These are phyloP conservation scores for Carex scoparia DNA, from an alignment of 176 grass and related monocot species.

Conservation along the genomic window DNA sequence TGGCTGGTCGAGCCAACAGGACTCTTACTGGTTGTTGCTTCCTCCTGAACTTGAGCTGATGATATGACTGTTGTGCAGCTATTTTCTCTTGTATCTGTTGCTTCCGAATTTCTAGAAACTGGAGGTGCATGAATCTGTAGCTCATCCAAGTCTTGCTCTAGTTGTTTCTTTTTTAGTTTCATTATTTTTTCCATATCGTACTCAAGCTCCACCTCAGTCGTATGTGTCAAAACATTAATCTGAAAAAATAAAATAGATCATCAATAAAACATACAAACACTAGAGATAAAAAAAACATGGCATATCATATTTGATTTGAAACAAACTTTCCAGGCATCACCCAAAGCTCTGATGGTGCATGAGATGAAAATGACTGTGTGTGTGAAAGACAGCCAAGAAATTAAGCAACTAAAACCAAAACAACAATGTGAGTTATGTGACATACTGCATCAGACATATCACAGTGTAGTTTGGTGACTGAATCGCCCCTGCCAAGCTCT, in stretches of 20 bases:
- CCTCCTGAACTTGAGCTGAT: slow-evolving; percentile 13
- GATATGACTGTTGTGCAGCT: background rate
- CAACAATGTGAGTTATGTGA: background rate
- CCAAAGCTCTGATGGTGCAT: background rate
- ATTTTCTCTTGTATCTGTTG: slow-evolving; percentile 10
- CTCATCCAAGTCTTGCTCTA: slow-evolving; percentile 43
- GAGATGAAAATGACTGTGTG: background rate
- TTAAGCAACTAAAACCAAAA: background rate
- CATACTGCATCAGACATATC: slow-evolving; percentile 75
- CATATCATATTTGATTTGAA: background rate
- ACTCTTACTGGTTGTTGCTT: background rate
- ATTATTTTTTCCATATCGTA: slow-evolving; percentile 17
- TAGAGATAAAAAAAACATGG: background rate
- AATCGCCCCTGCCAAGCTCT: slow-evolving; percentile 77
- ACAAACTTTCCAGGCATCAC: background rate
- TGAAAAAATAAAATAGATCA: slow-evolving; percentile 25
- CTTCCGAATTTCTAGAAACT: background rate
- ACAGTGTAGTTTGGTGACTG: slow-evolving; percentile 89
- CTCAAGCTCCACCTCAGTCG: slow-evolving; percentile 25
- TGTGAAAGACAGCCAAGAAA: background rate
- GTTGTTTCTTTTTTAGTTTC: slow-evolving; percentile 34
- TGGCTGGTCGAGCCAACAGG: background rate
- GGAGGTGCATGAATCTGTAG: background rate
- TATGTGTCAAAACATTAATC: slow-evolving; percentile 81
- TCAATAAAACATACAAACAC: background rate